These are phyloP conservation scores for Pyrrhoderma lamaoense DNA, from an alignment of 1,284 basidiomycete genomes.

Conservation along the genomic window DNA sequence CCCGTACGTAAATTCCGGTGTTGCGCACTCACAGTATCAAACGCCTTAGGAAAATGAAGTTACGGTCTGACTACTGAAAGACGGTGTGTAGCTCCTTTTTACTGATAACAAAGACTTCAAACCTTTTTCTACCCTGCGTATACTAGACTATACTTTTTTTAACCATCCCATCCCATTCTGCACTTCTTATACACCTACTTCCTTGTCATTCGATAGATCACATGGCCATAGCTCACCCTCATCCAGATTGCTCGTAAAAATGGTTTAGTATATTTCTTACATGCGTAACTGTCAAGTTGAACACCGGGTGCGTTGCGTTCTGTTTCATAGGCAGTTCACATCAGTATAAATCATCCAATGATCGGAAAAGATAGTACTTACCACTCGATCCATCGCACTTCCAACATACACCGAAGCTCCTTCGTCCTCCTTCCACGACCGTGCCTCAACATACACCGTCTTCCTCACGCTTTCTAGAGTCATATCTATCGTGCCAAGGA, in stretches of 20 bases:
- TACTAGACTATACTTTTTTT: no score
- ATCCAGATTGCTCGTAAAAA: conserved; percentile 78
- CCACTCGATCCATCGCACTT: conserved; percentile 59
- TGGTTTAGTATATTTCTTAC: conserved; percentile 65
- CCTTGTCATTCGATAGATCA: not conserved
- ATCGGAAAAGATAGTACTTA: conserved; percentile 25
- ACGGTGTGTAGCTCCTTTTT: no score
- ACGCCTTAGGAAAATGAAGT: no score
- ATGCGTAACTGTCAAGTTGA: conserved; percentile 76
- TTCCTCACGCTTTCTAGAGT: conserved; percentile 39
- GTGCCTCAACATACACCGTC: conserved; percentile 48
- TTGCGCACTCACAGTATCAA: no score
- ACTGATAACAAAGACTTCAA: no score
- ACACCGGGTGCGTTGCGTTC: conserved; percentile 88
- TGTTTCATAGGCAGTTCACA: no score
- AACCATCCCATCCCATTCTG: not conserved
- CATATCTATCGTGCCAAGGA: no score
- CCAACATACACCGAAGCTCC: conserved; percentile 57
- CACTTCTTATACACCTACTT: not conserved
- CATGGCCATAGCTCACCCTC: no score
- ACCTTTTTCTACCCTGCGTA: no score
- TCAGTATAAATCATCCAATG: no score
- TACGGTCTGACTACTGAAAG: no score
- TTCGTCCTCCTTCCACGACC: conserved; percentile 76
- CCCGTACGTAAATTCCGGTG: no score